phyloP scores from a whole-genome alignment of 495 filamentous ascomycete genomes.

The Xylaria curta region DNA sequence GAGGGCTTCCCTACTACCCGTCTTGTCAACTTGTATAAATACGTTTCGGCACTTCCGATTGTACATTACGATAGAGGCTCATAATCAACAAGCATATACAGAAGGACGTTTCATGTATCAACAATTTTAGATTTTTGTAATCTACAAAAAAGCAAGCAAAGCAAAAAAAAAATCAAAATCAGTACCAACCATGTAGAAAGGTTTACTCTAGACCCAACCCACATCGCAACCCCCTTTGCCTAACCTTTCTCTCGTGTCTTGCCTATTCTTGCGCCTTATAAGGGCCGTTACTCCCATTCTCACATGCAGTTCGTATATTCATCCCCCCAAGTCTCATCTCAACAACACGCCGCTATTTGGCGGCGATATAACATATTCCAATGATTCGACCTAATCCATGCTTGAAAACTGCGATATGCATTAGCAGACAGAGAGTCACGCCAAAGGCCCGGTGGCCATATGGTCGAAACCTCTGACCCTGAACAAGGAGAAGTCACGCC shows the following conservation, averaged over 20 bases:
- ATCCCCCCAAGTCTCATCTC: slow-evolving; percentile 19
- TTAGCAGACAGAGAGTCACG: slow-evolving; percentile 13
- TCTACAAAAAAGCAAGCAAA: slow-evolving; percentile 12
- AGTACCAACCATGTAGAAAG: background rate
- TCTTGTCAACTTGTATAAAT: background rate
- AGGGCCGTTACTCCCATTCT: background rate
- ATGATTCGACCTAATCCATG: background rate
- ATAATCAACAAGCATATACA: background rate
- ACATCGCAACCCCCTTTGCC: background rate
- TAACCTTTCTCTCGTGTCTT: background rate
- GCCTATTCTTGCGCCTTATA: background rate
- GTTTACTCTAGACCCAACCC: slow-evolving; percentile 15
- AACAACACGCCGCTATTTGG: background rate
- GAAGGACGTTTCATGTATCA: slow-evolving; percentile 1
- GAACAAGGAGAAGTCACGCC: slow-evolving; percentile 33
- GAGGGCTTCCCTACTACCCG: background rate
- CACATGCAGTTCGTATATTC: slow-evolving; percentile 20
- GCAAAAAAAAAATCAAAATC: slow-evolving; percentile 2
- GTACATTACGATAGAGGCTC: background rate
- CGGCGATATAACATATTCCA: background rate
- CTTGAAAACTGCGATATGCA: slow-evolving; percentile 14
- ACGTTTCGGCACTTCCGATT: slow-evolving; percentile 7
- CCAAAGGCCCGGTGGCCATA: background rate
- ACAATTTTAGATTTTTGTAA: slow-evolving; percentile 7
- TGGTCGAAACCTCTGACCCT: slow-evolving; percentile 18